These are phyloP conservation scores for Rhododendron vialii DNA, from an alignment of 148 eudicot species.

Conservation along the genomic window DNA sequence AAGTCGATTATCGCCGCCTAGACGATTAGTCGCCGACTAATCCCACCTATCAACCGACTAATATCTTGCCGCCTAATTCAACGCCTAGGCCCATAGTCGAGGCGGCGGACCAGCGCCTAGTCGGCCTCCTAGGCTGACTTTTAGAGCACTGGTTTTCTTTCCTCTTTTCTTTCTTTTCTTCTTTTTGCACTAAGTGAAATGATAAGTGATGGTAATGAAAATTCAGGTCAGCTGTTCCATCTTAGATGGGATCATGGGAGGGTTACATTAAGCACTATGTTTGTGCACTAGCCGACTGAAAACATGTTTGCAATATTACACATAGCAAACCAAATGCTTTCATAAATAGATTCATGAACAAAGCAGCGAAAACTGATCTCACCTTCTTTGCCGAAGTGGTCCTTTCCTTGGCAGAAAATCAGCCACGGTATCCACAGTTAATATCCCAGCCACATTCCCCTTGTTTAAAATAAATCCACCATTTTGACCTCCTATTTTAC, in stretches of 20 bases:
- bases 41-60: not conserved
- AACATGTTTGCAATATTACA: not conserved
- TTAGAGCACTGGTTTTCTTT: too few relatives aligned
- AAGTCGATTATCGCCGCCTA: too few relatives aligned
- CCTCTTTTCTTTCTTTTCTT: too few relatives aligned
- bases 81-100: too few relatives aligned
- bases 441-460: slow-evolving; percentile 83
- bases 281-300: not conserved
- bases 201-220: not conserved
- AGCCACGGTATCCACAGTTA: slow-evolving; percentile 91
- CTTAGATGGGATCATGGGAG: not conserved
- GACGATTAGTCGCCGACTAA: not conserved
- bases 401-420: slow-evolving; percentile 97
- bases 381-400: slow-evolving; percentile 87
- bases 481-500: slow-evolving; percentile 70
- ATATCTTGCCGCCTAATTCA: too few relatives aligned
- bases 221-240: not conserved
- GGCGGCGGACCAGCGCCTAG: too few relatives aligned
- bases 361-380: not conserved
- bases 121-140: too few relatives aligned
- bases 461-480: slow-evolving; percentile 59
- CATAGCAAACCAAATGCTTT: not conserved
- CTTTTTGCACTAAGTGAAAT: not conserved
- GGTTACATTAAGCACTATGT: not conserved
- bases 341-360: not conserved